Evolutionary conservation across 2,329 filamentous ascomycete genomes (phyloP), one percentile per base, ranked within the genome.

Genomic region (Ophiosphaerella narmari): DNA sequence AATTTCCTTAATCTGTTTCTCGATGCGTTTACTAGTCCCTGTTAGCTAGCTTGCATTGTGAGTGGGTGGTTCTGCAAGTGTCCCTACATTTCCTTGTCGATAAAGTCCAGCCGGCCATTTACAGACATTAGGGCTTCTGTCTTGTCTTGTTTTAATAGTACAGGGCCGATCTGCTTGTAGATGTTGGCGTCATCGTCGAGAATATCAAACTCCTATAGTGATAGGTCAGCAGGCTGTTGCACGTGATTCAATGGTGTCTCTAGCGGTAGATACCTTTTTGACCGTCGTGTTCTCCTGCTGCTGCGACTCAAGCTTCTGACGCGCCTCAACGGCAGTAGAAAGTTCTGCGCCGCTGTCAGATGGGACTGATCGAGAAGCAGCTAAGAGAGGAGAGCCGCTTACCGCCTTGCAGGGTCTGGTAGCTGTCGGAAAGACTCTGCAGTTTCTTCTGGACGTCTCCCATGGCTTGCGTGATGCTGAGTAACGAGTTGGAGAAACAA

Each of bases 91-190:
- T 99, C 93, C 67, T 93, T 90, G 59, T 87, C 83, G 60, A 99
- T 99, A 68, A 93, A 97, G 60, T 96, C 91, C 43, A 99, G 74
- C 21, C 94, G 86, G 16, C 90, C 90, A 63, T 95, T 91, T 14
- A 99, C 94, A 0, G 91, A 92, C 80, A 90, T 88, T 59, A 91
- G 86, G 0, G 94, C 94, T 72, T 99, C 94, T 1, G 85, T 78
- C 74, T 90, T 92, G 50, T 97, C 94, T 75, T 99, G 94, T 80
- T 97, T 97, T 67, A 99, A 75, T 33, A 99, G 78, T 6, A 97
- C 90, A 0, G 94, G 94, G 0, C 94, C 94, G 39, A 96, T 86
- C 36, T 97, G 85, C 77, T 97, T 99, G 84, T 96, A 99, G 74
- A 99, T 96, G 57, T 86, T 90, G 67, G 95, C 89, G 62, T 88